These are phyloP conservation scores for Plantago elongata DNA, from an alignment of 257 asterid genomes.

Conservation along the genomic window DNA sequence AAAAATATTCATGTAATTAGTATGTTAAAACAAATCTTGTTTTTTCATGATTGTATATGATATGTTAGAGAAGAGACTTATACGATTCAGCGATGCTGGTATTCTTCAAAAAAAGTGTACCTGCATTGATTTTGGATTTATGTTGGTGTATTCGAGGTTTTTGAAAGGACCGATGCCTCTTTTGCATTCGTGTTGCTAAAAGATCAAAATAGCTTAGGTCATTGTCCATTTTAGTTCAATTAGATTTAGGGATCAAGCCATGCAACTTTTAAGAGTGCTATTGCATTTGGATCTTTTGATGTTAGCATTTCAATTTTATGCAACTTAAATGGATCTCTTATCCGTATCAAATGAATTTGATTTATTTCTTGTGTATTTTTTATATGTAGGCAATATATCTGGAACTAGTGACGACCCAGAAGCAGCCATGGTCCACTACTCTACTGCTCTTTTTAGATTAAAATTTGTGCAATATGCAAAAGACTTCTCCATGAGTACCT, in stretches of 20 bases:
- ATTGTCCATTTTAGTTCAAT: too few species aligned
- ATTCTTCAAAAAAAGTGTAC: neutral
- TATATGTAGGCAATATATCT: slow-evolving; percentile 58
- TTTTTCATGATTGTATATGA: neutral
- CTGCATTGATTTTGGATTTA: neutral
- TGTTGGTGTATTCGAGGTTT: neutral
- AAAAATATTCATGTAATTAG: neutral
- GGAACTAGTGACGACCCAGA: slow-evolving; percentile 53
- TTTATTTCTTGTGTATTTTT: slow-evolving; percentile 15
- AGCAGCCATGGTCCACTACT: slow-evolving; percentile 10
- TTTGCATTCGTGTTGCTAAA: neutral
- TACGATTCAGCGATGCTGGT: neutral
- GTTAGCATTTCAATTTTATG: too few species aligned
- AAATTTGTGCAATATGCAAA: slow-evolving; percentile 16
- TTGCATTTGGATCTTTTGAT: too few species aligned
- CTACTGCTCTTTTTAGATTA: neutral
- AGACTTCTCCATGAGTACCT: slow-evolving; percentile 22
- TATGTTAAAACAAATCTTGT: too few species aligned
- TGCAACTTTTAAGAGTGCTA: too few species aligned
- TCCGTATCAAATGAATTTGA: neutral
- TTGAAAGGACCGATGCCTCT: neutral
- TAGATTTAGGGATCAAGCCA: too few species aligned
- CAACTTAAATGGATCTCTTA: neutral
- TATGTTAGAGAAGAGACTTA: neutral
- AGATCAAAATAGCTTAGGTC: neutral